Base-by-base conservation (phyloP, 805 yeast genomes). In the Yamadazyma akitaensis region DNA sequence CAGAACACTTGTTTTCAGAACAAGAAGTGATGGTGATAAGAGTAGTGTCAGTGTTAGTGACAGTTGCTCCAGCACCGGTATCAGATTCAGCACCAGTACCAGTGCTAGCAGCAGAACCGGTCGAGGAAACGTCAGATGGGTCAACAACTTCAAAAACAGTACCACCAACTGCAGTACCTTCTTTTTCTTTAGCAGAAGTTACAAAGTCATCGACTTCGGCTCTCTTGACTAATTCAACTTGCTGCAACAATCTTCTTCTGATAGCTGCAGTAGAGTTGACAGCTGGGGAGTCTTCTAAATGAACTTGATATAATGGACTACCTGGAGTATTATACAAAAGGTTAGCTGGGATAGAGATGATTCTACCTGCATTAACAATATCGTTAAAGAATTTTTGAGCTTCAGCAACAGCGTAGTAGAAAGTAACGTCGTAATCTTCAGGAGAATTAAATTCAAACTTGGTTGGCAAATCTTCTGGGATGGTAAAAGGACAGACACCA, bases 251-350 rank as follows among this genome's bases (percentile, higher is more conserved):
- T 66, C 75, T 67, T 59, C 59, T 70, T 61, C 68, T 68, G 59
- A 68, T 56, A 32, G 69, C 69, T 49, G 66, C 64, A 52, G 75
- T 66, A 34, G 75, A 68, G 67, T 70, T 70, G 30, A 67, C 51
- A 33, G 62, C 57, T 40, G 72, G 67, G 13, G 56, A 40, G 51
- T 58, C 44, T 31, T 56, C 56, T 13, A 46, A 53, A 50, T 59
- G 64, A 41, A 69, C 67, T 38, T 61, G 65, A 66, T 42, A 66
- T 32, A 64, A 48, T 16, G 65, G 58, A 46, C 55, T 40, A 39
- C 42, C 44, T n/a, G 62, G 57, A 6, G 28, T 17, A 39, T 54
- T 58, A 58, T 55, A 65, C 47, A 68, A 54, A 26, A 36, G 42
- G 17, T 18, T 56, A 46, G 75, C 75, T 48, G 73, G 67, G 44